phyloP scores from a whole-genome alignment of 371 early-diverging fungal species.

The Coemansia sp. region DNA sequence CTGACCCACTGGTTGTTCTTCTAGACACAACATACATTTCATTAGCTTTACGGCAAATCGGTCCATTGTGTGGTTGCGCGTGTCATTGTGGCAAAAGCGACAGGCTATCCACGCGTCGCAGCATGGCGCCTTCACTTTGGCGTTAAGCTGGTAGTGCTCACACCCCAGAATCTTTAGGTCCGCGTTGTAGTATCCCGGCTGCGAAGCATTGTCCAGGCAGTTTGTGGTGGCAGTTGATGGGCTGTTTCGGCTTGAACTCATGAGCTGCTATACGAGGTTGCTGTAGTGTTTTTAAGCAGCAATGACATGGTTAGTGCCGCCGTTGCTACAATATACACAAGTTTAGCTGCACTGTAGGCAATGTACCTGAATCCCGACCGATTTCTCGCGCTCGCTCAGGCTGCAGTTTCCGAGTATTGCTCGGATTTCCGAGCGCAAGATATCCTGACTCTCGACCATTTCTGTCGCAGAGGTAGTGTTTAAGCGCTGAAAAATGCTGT shows the following conservation, averaged over 20 bases:
- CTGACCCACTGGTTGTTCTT: constrained; percentile 78
- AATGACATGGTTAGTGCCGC: background rate
- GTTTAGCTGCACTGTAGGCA: background rate
- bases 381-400: constrained; percentile 19
- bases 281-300: too few relatives aligned
- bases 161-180: constrained; percentile 66
- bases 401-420: constrained; percentile 12
- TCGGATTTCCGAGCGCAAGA: constrained; percentile 23
- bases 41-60: constrained; percentile 78
- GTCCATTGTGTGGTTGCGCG: constrained; percentile 80
- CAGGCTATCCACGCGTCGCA: constrained; percentile 90
- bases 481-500: background rate
- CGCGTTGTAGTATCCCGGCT: constrained; percentile 13
- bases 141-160: constrained; percentile 88
- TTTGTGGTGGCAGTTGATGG: background rate
- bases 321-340: too few relatives aligned
- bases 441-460: background rate
- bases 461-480: background rate
- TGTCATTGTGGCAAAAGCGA: constrained; percentile 96
- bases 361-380: constrained; percentile 21
- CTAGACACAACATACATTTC: constrained; percentile 90
- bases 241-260: background rate
- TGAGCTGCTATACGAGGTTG: constrained; percentile 2
- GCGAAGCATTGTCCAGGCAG: background rate
- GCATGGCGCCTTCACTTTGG: constrained; percentile 88